Conservation (phyloP, 1,284 basidiomycete species). For the Marasmius sp. region DNA sequence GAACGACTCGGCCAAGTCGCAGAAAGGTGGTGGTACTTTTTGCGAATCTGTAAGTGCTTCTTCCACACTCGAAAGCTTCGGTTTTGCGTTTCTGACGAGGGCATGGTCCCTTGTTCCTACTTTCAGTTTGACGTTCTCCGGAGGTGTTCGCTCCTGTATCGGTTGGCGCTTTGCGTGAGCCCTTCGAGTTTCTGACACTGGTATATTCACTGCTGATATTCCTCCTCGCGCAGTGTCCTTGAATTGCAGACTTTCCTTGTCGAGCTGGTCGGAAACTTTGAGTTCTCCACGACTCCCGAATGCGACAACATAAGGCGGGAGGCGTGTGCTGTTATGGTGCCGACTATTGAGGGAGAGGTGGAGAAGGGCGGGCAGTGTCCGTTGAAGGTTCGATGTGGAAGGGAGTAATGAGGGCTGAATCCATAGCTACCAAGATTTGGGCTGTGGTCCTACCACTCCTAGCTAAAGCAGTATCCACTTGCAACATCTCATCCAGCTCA, state of each 20-base stretch:
- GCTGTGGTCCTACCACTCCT: no score
- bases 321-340: constrained; percentile 42
- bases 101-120: not conserved
- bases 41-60: constrained; percentile 28
- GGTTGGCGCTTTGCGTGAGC: constrained; percentile 53
- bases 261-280: constrained; percentile 47
- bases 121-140: constrained; percentile 42
- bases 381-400: not conserved
- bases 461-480: no score
- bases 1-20: constrained; percentile 15
- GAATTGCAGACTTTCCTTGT: constrained; percentile 53
- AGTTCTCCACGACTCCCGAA: constrained; percentile 41
- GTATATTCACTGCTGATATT: not conserved
- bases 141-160: constrained; percentile 41
- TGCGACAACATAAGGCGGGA: constrained; percentile 38
- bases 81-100: not conserved
- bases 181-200: constrained; percentile 2
- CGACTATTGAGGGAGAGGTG: not conserved
- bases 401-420: not conserved
- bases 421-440: no score
- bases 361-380: not conserved
- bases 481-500: no score
- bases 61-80: no score
- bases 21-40: constrained; percentile 36
- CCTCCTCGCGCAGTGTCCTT: constrained; percentile 21